Evolutionary conservation across 805 yeast genomes (phyloP).

Genomic region (Komagataella pseudopastoris): DNA sequence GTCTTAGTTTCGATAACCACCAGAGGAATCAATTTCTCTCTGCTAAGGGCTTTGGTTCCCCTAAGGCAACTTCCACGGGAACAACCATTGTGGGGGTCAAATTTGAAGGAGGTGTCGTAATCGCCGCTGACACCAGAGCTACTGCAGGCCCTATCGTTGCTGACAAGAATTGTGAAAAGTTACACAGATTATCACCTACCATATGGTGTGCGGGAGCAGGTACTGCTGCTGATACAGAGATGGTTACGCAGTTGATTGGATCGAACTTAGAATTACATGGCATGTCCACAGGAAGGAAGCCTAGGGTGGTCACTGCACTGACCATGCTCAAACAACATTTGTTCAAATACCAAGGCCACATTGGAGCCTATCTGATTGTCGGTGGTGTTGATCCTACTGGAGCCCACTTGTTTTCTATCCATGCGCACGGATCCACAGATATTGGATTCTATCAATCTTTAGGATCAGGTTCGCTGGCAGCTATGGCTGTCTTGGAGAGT

Average conservation of each 20-base stretch:
- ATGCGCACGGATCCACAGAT: constrained; percentile 97
- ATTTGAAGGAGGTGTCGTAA: constrained; percentile 86
- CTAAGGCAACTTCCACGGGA: constrained; percentile 94
- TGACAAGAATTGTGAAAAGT: constrained; percentile 93
- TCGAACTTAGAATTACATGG: constrained; percentile 88
- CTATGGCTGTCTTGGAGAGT: constrained; percentile 93
- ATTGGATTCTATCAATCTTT: constrained; percentile 85
- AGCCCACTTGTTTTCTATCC: constrained; percentile 81
- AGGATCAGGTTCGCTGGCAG: constrained; percentile 96
- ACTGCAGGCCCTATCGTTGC: constrained; percentile 95
- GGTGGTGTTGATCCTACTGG: constrained; percentile 98
- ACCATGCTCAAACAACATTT: constrained; percentile 91
- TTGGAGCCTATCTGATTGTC: constrained; percentile 96
- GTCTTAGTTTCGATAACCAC: constrained; percentile 84
- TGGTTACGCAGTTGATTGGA: constrained; percentile 87
- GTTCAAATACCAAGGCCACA: constrained; percentile 92
- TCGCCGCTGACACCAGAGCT: constrained; percentile 98
- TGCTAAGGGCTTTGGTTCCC: constrained; percentile 60
- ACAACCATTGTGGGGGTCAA: constrained; percentile 98
- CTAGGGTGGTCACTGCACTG: constrained; percentile 87
- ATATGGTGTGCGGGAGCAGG: constrained; percentile 99
- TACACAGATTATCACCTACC: constrained; percentile 78
- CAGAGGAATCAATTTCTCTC: constrained; percentile 76
- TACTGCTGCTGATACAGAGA: constrained; percentile 99
- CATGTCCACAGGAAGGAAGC: constrained; percentile 69